These are phyloP conservation scores for Crithidia fasciculata DNA, from an alignment of 208 protist genomes.

Conservation along the genomic window DNA sequence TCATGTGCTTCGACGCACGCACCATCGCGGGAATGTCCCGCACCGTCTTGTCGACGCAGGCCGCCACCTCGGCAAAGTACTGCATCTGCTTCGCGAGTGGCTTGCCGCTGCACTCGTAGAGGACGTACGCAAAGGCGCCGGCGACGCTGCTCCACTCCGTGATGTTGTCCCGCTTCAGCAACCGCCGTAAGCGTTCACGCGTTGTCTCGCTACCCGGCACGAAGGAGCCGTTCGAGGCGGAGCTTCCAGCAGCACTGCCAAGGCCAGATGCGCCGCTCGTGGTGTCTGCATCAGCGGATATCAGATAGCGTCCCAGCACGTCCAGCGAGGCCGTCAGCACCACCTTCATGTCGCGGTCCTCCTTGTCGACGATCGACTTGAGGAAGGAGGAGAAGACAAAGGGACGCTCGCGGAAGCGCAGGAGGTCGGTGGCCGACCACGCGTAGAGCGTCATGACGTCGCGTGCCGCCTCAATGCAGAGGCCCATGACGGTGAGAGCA, in stretches of 20 bases:
- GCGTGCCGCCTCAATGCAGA: constrained; percentile 29
- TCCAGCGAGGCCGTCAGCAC: constrained; percentile 32
- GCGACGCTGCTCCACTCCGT: constrained; percentile 17
- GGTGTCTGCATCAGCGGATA: constrained; percentile 6
- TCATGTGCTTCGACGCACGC: constrained; percentile 32
- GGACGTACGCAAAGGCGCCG: constrained; percentile 27
- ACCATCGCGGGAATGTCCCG: constrained; percentile 24
- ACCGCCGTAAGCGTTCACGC: constrained; percentile 14
- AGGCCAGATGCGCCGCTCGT: background rate
- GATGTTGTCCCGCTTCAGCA: constrained; percentile 26
- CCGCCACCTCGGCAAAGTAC: constrained; percentile 25
- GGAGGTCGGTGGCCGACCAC: constrained; percentile 38
- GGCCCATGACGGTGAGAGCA: constrained; percentile 25
- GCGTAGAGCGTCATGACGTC: constrained; percentile 27
- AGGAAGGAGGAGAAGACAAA: constrained; percentile 40
- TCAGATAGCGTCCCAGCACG: constrained; percentile 32
- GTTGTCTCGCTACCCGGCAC: constrained; percentile 5
- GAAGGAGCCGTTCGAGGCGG: background rate
- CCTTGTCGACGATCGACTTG: constrained; percentile 34
- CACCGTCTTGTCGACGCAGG: constrained; percentile 14
- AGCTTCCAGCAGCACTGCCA: background rate
- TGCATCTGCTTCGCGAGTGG: constrained; percentile 14
- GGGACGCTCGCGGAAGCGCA: constrained; percentile 35
- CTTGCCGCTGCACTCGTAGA: constrained; percentile 29
- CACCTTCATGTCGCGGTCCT: constrained; percentile 34